These are phyloP conservation scores for Neocatenulostroma microsporum DNA, from an alignment of 2,329 filamentous ascomycete genomes.

Conservation along the genomic window DNA sequence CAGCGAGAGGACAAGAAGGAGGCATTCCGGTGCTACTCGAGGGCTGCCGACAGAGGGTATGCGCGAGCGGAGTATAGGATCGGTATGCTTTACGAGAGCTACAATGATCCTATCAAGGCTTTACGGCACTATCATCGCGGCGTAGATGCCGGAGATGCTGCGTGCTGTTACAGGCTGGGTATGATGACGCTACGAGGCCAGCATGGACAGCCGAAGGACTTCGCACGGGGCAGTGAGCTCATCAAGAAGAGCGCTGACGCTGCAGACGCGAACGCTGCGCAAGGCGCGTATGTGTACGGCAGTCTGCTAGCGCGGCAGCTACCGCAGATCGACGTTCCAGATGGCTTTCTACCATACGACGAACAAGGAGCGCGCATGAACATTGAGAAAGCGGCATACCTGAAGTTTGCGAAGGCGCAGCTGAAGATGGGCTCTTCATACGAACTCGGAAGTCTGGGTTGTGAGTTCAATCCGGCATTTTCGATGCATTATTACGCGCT, in stretches of 20 bases:
- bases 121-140: conserved; percentile 84
- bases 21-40: conserved; percentile 77
- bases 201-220: conserved; percentile 82
- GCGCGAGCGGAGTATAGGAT: conserved; percentile 89
- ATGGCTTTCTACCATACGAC: conserved; percentile 61
- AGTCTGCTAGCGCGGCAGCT: conserved; percentile 89
- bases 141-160: conserved; percentile 73
- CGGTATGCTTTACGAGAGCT: conserved; percentile 96
- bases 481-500: conserved; percentile 95
- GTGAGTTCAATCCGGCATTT: conserved; percentile 86
- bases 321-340: conserved; percentile 79
- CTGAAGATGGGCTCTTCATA: conserved; percentile 95
- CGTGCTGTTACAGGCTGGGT: conserved; percentile 75
- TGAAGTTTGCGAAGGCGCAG: conserved; percentile 93
- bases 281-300: conserved; percentile 81
- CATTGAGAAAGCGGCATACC: conserved; percentile 91
- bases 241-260: conserved; percentile 76
- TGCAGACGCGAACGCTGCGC: conserved; percentile 91
- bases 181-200: conserved; percentile 98
- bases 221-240: conserved; percentile 65
- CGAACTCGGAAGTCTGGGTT: conserved; percentile 86
- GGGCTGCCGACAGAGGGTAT: conserved; percentile 80
- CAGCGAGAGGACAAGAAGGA: conserved; percentile 87
- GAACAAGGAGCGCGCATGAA: conserved; percentile 69
- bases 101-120: conserved; percentile 84